Evolutionary conservation across 1,284 basidiomycete species (phyloP).

Genomic region (Cyathus olla): DNA sequence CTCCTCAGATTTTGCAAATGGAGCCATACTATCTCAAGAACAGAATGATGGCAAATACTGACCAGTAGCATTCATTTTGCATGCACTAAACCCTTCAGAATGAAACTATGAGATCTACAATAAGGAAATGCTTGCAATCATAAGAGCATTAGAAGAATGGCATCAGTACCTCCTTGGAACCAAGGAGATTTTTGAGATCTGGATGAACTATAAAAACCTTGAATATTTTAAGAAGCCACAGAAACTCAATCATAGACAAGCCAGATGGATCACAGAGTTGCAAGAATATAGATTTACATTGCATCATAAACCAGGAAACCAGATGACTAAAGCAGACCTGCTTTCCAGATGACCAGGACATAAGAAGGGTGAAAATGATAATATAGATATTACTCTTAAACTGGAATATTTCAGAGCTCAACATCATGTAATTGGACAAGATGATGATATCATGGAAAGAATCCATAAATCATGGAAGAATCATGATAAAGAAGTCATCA

Average conservation of each 20-base stretch:
- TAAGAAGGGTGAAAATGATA: slow-evolving; percentile 33
- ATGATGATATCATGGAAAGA: slow-evolving; percentile 10
- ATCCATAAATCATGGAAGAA: slow-evolving; percentile 10
- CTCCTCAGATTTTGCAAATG: too few species aligned
- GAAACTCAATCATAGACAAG: slow-evolving; percentile 49
- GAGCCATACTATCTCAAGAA: too few species aligned
- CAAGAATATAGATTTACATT: slow-evolving; percentile 48
- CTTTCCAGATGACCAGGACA: slow-evolving; percentile 52
- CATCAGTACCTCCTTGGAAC: slow-evolving; percentile 42
- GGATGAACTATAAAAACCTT: slow-evolving; percentile 56
- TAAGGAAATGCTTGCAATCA: slow-evolving; percentile 51
- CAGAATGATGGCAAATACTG: too few species aligned
- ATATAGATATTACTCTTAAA: slow-evolving; percentile 30
- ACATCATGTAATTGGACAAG: slow-evolving; percentile 5
- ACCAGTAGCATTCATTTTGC: too few species aligned
- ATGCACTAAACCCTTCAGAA: too few species aligned
- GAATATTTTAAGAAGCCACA: slow-evolving; percentile 47
- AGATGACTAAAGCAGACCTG: slow-evolving; percentile 46
- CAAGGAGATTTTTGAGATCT: slow-evolving; percentile 32
- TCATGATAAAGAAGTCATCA: too few species aligned
- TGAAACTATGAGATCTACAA: too few species aligned
- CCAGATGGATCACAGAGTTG: slow-evolving; percentile 50
- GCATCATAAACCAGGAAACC: slow-evolving; percentile 47
- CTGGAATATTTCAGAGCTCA: too few species aligned
- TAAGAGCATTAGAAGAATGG: slow-evolving; percentile 49